Base-by-base conservation (phyloP, 495 filamentous ascomycete genomes). In the Annulohypoxylon bovei region DNA sequence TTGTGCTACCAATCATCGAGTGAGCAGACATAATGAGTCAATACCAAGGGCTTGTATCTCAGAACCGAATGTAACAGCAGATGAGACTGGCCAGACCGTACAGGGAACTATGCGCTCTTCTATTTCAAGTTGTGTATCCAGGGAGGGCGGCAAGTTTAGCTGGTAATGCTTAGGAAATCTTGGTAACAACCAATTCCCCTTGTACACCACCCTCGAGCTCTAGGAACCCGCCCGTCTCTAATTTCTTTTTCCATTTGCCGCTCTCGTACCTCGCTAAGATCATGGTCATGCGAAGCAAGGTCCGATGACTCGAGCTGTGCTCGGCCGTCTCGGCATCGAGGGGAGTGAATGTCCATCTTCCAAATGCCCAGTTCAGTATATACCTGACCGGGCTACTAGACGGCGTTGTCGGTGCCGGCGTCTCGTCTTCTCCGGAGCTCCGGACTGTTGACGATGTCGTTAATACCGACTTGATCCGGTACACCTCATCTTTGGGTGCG, bases 351-450 rank as follows among this genome's bases (percentile, higher is more conserved):
- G 88, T 97, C 95, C 95, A 98, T 16, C 95, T 85, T 6, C 93
- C 94, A 80, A 99, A 99, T 0, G 95, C 96, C 95, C 95, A 98
- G 76, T 99, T 99, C 46, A 99, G 84, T 49, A 98, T 96, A 75
- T 94, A 97, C 65, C 88, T 71, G 3, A 60, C 73, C 20, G 65
- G 69, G 22, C 30, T 53, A 32, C 57, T 39, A 9, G 63, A 33
- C 14, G 60, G 72, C 14, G 40, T 68, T 47, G 42, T 22, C 9
- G 57, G 52, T 22, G 42, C 18, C 2, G 57, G 16, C 18, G 61
- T 33, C 1, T 67, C 67, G 7, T 87, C 85, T 42, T 85, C 87
- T 55, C 89, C 86, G 16, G 89, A 92, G 39, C 88, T 88, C 22
- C 76, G 78, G 0, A 94, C 88, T 1, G 85, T 77, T 5, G 80